Evolutionary conservation across 306 rosid genomes (phyloP).

Genomic region (Alnus rubra): DNA sequence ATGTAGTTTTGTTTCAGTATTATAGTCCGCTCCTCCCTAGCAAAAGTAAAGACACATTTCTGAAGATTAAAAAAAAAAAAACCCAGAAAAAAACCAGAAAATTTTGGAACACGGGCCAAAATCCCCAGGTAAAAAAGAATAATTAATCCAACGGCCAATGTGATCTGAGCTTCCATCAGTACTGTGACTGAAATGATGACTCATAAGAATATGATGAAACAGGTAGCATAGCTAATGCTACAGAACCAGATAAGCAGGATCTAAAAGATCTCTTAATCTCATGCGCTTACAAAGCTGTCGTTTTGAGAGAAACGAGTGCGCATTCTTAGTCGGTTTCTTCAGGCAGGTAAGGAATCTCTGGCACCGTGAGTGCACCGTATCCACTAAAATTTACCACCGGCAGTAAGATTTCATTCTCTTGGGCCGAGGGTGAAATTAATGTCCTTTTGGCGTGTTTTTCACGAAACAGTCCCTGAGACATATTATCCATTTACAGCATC

Average conservation of each 20-base stretch:
- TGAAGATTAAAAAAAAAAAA: too few relatives aligned
- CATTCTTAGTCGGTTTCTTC: constrained; percentile 10
- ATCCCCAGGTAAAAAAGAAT: not conserved
- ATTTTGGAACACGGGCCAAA: not conserved
- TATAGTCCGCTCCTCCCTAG: too few relatives aligned
- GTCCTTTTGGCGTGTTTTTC: constrained; percentile 16
- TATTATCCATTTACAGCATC: not conserved
- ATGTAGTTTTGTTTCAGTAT: too few relatives aligned
- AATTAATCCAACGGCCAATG: not conserved
- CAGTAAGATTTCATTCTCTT: constrained; percentile 19
- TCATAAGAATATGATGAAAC: not conserved
- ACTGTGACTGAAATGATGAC: not conserved
- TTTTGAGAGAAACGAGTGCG: constrained; percentile 9
- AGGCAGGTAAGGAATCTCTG: constrained; percentile 38
- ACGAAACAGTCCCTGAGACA: constrained; percentile 10
- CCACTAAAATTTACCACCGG: constrained; percentile 4
- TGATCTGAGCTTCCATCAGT: not conserved
- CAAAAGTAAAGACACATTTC: too few relatives aligned
- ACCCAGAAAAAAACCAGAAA: too few relatives aligned
- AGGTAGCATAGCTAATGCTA: not conserved
- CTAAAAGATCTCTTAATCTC: not conserved
- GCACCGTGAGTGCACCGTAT: constrained; percentile 13
- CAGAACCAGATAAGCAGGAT: constrained; percentile 5
- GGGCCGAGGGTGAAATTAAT: not conserved
- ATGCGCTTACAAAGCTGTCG: not conserved